phyloP scores from a whole-genome alignment of 352 stramenopile species.

The Globisporangium okanoganense region DNA sequence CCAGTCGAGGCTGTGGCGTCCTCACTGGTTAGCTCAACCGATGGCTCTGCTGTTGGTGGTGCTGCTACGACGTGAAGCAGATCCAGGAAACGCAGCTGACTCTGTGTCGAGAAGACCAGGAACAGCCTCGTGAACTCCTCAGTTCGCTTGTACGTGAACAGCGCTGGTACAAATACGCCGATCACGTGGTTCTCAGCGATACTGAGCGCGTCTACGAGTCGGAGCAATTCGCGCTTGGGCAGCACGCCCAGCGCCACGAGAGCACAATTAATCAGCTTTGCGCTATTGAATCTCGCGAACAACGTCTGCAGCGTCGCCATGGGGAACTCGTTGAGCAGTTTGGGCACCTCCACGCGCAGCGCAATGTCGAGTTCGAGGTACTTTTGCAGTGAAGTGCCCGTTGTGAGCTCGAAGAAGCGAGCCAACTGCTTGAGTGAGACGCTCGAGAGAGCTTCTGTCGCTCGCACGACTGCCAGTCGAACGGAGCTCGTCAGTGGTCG shows the following conservation, averaged over 20 bases:
- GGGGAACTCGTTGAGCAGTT: slow-evolving; percentile 47
- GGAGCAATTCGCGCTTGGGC: slow-evolving; percentile 40
- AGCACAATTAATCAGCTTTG: slow-evolving; percentile 34
- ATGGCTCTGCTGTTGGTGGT: not conserved
- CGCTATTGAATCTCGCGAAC: slow-evolving; percentile 51
- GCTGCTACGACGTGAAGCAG: slow-evolving; percentile 21
- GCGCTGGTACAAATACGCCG: slow-evolving; percentile 33
- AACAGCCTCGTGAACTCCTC: slow-evolving; percentile 39
- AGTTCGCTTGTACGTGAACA: slow-evolving; percentile 31
- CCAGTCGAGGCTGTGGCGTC: not conserved
- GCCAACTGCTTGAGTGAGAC: slow-evolving; percentile 46
- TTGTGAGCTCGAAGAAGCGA: slow-evolving; percentile 56
- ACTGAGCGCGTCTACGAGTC: slow-evolving; percentile 42
- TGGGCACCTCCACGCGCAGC: slow-evolving; percentile 22
- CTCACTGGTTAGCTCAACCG: slow-evolving; percentile 14
- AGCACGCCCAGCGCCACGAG: slow-evolving; percentile 30
- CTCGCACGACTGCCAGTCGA: slow-evolving; percentile 33
- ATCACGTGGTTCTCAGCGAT: slow-evolving; percentile 24
- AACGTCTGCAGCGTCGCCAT: slow-evolving; percentile 46
- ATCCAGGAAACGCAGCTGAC: slow-evolving; percentile 32
- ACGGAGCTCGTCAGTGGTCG: slow-evolving; percentile 20
- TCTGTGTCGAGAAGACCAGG: slow-evolving; percentile 32
- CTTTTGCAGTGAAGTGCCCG: slow-evolving; percentile 24
- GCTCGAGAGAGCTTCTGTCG: slow-evolving; percentile 19
- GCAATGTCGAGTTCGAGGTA: slow-evolving; percentile 37